phyloP scores from a whole-genome alignment of 768 basidiomycete species.

The Phallus indusiatus region DNA sequence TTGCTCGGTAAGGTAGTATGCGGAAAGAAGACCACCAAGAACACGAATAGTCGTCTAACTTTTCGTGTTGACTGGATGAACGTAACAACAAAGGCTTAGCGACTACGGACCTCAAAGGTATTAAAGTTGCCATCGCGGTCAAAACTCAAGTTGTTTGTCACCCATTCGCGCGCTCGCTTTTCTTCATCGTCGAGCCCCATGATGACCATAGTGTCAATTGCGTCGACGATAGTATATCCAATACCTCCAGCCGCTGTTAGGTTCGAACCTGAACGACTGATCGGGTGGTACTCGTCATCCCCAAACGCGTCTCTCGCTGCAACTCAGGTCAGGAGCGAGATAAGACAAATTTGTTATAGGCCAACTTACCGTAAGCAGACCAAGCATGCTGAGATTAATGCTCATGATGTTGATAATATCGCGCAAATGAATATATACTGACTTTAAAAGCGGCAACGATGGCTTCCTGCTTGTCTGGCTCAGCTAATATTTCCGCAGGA shows the following conservation, averaged over 20 bases:
- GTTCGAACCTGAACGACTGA: slow-evolving; percentile 66
- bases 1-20: slow-evolving; percentile 73
- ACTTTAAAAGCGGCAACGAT: slow-evolving; percentile 77
- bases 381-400: slow-evolving; percentile 59
- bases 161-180: slow-evolving; percentile 66
- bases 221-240: slow-evolving; percentile 83
- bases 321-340: slow-evolving; percentile 9
- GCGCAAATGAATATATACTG: slow-evolving; percentile 14
- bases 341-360: slow-evolving; percentile 8
- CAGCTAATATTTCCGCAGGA: slow-evolving; percentile 35
- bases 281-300: slow-evolving; percentile 85
- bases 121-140: slow-evolving; percentile 73
- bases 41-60: slow-evolving; percentile 83
- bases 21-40: slow-evolving; percentile 81
- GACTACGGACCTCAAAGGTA: slow-evolving; percentile 72
- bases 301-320: slow-evolving; percentile 86
- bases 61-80: slow-evolving; percentile 7
- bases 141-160: slow-evolving; percentile 56
- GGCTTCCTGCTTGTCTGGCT: slow-evolving; percentile 54
- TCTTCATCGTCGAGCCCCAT: slow-evolving; percentile 82
- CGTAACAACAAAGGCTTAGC: neutral
- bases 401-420: slow-evolving; percentile 11
- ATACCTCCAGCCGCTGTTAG: slow-evolving; percentile 72
- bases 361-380: slow-evolving; percentile 63
- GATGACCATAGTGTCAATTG: slow-evolving; percentile 78